Evolutionary conservation across 2,329 filamentous ascomycete genomes (phyloP).

Genomic region (Raffaelea ambrosiae): DNA sequence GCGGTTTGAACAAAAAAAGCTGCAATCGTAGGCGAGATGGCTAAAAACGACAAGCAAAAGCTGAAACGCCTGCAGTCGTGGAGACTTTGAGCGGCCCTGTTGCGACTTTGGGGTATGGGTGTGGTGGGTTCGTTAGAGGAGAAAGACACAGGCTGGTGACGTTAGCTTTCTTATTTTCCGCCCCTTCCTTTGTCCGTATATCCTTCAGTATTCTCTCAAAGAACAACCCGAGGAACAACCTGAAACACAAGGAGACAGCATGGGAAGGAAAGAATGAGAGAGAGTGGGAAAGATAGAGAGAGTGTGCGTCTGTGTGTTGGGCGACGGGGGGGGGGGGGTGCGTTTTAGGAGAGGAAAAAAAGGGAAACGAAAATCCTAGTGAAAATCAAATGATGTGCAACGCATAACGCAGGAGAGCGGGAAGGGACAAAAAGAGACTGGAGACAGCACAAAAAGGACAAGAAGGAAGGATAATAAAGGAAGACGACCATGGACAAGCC

Average conservation of each 20-base stretch:
- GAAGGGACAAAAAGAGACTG: background rate
- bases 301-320: too few relatives aligned
- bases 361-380: background rate
- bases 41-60: too few relatives aligned
- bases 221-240: conserved; percentile 3
- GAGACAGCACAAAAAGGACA: background rate
- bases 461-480: background rate
- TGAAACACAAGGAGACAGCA: conserved; percentile 3
- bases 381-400: background rate
- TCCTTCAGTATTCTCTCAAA: background rate
- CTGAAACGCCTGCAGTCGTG: too few relatives aligned
- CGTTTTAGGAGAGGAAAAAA: too few relatives aligned
- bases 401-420: background rate
- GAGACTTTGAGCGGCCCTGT: too few relatives aligned
- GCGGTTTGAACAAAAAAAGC: too few relatives aligned
- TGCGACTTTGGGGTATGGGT: too few relatives aligned
- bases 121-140: too few relatives aligned
- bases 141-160: conserved; percentile 4
- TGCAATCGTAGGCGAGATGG: conserved; percentile 1
- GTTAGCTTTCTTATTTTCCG: conserved; percentile 7
- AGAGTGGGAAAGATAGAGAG: background rate
- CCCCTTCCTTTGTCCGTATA: background rate
- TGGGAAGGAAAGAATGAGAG: background rate
- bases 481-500: background rate
- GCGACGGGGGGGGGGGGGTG: too few relatives aligned